phyloP scores from a whole-genome alignment of 2,329 filamentous ascomycete genomes.

The Sporothrix variecibatus region DNA sequence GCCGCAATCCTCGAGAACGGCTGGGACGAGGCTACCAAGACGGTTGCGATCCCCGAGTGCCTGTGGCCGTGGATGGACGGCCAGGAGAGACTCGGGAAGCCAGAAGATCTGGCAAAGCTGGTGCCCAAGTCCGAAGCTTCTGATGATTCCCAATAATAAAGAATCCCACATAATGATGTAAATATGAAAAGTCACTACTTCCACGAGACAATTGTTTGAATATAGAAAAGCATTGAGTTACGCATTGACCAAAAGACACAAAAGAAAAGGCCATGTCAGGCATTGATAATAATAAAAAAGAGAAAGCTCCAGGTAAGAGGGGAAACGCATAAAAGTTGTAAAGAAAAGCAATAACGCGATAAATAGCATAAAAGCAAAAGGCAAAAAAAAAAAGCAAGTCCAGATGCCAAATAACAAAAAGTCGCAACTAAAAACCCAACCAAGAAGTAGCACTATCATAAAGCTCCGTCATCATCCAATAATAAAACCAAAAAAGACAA shows the following conservation, averaged over 20 bases:
- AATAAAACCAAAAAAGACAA: not conserved
- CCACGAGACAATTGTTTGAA: not conserved
- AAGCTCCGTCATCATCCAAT: slow-evolving; percentile 19
- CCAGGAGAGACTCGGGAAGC: slow-evolving; percentile 61
- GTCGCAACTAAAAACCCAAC: not conserved
- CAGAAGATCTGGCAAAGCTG: slow-evolving; percentile 27
- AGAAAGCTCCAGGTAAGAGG: not conserved
- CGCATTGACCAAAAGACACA: not conserved
- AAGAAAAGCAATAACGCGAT: not conserved
- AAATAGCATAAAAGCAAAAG: not conserved
- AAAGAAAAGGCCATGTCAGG: not conserved
- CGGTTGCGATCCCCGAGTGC: slow-evolving; percentile 75
- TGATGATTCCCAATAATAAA: not conserved
- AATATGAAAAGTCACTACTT: not conserved
- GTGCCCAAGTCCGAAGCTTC: not conserved
- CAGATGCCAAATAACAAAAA: slow-evolving; percentile 7
- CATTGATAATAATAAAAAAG: not conserved
- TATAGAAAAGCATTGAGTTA: not conserved
- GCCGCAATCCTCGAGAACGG: slow-evolving; percentile 89
- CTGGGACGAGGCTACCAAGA: slow-evolving; percentile 71
- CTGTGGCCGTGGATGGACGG: slow-evolving; percentile 84
- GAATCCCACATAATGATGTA: not conserved
- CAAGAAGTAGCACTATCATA: slow-evolving; percentile 19
- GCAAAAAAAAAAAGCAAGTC: not conserved
- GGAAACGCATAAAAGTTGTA: not conserved